A percentile compares a stretch with the other conserved stretches of the same genome.
Evolutionary conservation across 257 asterid genomes (phyloP).

Genomic region (Nicotiana tomentosiformis): DNA sequence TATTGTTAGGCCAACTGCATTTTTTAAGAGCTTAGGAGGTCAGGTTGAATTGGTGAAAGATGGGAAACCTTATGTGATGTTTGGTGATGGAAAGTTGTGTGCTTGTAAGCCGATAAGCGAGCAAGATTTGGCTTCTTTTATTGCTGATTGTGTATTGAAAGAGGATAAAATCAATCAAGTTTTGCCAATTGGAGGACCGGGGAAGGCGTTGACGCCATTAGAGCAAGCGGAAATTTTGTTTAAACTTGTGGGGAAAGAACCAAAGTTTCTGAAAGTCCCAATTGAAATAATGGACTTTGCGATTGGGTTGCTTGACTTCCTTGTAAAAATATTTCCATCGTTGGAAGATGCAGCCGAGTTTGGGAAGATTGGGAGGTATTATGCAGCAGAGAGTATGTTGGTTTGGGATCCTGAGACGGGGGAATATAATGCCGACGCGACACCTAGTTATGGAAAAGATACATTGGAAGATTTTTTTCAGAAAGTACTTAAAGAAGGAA

Average conservation of each 20-base stretch:
- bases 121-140: constrained; percentile 70
- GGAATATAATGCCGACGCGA: constrained; percentile 66
- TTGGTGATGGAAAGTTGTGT: constrained; percentile 87
- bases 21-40: constrained; percentile 97
- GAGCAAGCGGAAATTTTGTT: constrained; percentile 94
- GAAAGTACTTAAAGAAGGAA: constrained; percentile 74
- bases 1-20: constrained; percentile 94
- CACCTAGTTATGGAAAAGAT: constrained; percentile 87
- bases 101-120: constrained; percentile 97
- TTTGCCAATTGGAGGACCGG: constrained; percentile 88
- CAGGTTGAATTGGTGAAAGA: constrained; percentile 86
- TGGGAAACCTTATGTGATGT: constrained; percentile 97
- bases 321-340: constrained; percentile 71
- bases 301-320: constrained; percentile 66
- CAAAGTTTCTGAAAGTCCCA: constrained; percentile 79
- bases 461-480: constrained; percentile 80
- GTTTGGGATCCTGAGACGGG: constrained; percentile 68
- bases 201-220: constrained; percentile 81
- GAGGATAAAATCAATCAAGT: constrained; percentile 51
- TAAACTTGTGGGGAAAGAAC: constrained; percentile 63
- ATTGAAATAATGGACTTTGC: constrained; percentile 91
- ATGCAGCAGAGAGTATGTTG: constrained; percentile 95
- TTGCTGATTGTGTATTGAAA: constrained; percentile 65
- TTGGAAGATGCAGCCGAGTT: constrained; percentile 90
- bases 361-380: constrained; percentile 96